Base-by-base conservation (phyloP, 371 early-diverging fungal species). In the Syncephalastrum monosporum region DNA sequence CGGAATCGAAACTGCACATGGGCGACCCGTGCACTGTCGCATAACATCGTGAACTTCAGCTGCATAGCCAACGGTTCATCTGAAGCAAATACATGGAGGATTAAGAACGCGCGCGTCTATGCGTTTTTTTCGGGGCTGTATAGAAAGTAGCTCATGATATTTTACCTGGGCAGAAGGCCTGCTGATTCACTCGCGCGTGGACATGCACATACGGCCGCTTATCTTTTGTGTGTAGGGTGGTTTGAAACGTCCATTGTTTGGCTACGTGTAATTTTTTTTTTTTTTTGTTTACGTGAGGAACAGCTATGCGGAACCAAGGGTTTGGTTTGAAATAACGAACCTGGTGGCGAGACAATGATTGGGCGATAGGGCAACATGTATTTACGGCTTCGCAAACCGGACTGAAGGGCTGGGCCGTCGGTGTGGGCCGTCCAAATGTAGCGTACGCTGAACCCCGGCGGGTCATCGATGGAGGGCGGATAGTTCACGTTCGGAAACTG, bases 341-440 rank as follows among this genome's bases (percentile, higher is more conserved):
- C 38, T 33, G 54, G 53, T 10, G 74, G 65, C 10, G 70, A 63
- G 42, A 56, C 57, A 10, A 73, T 56, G 5, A 69, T 59, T 0
- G 74, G 74, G 1, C 70, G 58, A 48, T 63, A 70, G 1, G 64
- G 55, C 4, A 55, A 53, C 3, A 60, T 41, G 25, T 59, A 53
- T 44, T 75, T 67, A 50, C 52, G 45, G 27, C 68, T 68, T 13
- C 62, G 55, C 17, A 66, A 33, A 4, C 65, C 68, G 0, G 67
- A 59, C 21, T 61, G 63, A 1, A 60, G 24, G 2, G 54, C 68
- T n/a, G 82, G 77, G 5, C 77, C 77, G 16, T 77, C 76, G 0
- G 78, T 55, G 43, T 71, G 69, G 1, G 78, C 82, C 17, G 74
- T 68, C 78, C 78, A 82, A 13, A 82, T 64, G 23, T 72, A 72